Percentiles rank a stretch among this genome's conserved stretches.
phyloP scores from a whole-genome alignment of 208 protist species.

The Crithidia acanthocephali region DNA sequence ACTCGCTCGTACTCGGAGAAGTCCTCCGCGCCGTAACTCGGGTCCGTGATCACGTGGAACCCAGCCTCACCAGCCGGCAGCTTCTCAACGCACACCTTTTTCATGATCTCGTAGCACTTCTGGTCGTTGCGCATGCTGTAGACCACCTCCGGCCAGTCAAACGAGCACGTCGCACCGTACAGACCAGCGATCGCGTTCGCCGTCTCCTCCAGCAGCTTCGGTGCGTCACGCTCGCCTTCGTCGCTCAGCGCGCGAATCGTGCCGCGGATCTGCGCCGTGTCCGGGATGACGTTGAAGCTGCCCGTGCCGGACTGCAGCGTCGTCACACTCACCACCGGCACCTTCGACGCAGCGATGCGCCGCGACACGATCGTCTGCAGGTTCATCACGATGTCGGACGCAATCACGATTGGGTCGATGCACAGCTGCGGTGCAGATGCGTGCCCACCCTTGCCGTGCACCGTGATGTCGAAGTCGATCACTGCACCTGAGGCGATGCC shows the following conservation, averaged over 20 bases:
- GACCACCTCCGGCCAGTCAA: conserved; percentile 26
- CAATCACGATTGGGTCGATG: conserved; percentile 58
- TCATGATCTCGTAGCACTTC: conserved; percentile 51
- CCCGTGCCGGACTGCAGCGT: conserved; percentile 53
- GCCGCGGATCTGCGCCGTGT: conserved; percentile 53
- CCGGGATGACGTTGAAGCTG: conserved; percentile 70
- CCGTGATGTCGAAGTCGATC: conserved; percentile 69
- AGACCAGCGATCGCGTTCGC: conserved; percentile 53
- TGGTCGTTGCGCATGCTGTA: conserved; percentile 72
- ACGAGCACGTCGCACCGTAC: conserved; percentile 46
- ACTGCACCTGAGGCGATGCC: conserved; percentile 53
- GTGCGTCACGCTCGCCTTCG: conserved; percentile 44
- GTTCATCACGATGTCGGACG: conserved; percentile 51
- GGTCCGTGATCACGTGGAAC: conserved; percentile 46
- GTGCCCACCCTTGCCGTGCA: conserved; percentile 61
- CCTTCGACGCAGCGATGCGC: conserved; percentile 48
- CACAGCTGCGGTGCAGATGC: conserved; percentile 58
- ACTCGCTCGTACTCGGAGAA: conserved; percentile 67
- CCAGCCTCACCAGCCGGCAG: conserved; percentile 38
- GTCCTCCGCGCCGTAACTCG: conserved; percentile 61
- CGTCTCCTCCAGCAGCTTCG: conserved; percentile 51
- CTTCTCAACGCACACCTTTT: conserved; percentile 39
- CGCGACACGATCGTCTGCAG: conserved; percentile 63
- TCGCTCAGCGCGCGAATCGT: conserved; percentile 56
- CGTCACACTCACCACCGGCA: conserved; percentile 57